A percentile compares a stretch with the other conserved stretches of the same genome.
Conservation (phyloP, 1,139 yeast genomes). For the Debaryomyces nepalensis region DNA sequence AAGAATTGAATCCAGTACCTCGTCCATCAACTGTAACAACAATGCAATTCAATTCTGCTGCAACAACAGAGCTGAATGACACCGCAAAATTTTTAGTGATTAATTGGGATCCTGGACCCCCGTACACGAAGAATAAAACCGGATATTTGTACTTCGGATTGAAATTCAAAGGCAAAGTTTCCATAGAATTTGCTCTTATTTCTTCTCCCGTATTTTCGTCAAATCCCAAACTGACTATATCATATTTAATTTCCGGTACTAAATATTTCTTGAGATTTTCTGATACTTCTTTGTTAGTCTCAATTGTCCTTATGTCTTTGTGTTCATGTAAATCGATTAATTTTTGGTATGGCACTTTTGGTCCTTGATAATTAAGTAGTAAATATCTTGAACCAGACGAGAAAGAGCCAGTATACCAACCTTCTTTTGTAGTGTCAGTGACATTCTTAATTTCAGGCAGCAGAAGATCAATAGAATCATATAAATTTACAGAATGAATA, state of each 20-base stretch:
- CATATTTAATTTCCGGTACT: slow-evolving; percentile 52
- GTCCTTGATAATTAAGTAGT: slow-evolving; percentile 65
- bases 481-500: slow-evolving; percentile 49
- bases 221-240: slow-evolving; percentile 52
- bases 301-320: slow-evolving; percentile 44
- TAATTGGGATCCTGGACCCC: slow-evolving; percentile 82
- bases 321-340: slow-evolving; percentile 56
- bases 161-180: slow-evolving; percentile 67
- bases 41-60: slow-evolving; percentile 69
- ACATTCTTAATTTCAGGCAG: slow-evolving; percentile 49
- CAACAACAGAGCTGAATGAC: slow-evolving; percentile 65
- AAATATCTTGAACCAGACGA: slow-evolving; percentile 70
- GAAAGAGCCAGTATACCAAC: slow-evolving; percentile 70
- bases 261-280: slow-evolving; percentile 45
- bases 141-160: slow-evolving; percentile 63
- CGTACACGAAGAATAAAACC: slow-evolving; percentile 72
- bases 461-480: slow-evolving; percentile 31
- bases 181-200: slow-evolving; percentile 58
- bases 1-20: slow-evolving; percentile 73
- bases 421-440: slow-evolving; percentile 60
- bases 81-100: slow-evolving; percentile 59
- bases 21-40: slow-evolving; percentile 85
- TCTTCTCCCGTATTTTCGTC: slow-evolving; percentile 45
- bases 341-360: slow-evolving; percentile 67
- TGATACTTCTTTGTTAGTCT: slow-evolving; percentile 50